Evolutionary conservation across 768 basidiomycete species (phyloP), one percentile per base, ranked within the genome.

Genomic region (Zangia roseola): DNA sequence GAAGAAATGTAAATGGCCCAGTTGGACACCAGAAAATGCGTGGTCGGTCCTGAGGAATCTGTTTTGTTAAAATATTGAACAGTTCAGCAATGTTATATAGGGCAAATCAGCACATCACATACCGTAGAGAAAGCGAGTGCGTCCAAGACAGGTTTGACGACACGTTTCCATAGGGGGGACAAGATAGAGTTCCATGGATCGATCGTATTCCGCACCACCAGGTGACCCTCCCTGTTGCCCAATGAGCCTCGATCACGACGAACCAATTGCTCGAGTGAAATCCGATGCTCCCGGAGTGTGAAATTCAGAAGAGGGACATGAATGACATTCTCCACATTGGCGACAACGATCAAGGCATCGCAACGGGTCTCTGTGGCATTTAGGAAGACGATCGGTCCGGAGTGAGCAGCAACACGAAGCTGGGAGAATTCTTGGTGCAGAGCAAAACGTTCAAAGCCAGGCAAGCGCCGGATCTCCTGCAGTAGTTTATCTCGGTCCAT

Each of bases 311-410:
- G 50, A 4, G 50, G 50, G 12, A 53, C 51, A 12, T 53, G 47
- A 6, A 53, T 14, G 1, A 28, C 51, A 19, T 37, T 5, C 1
- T 48, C 40, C 17, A 17, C 38, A 12, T 55, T 24, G 2, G 35
- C 44, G 17, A 36, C 28, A 12, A 55, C 7, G 14, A 54, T 46
- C 40, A 55, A 33, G 5, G 70, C 74, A 46, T 74, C 69, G 25
- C 69, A 73, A 16, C 69, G 57, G 16, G 17, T 37, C n/a, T 43
- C 14, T 33, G 58, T 52, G 33, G 63, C 53, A 30, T 71, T 72
- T 28, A 73, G 53, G 13, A 74, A 44, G 16, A 69, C 60, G n/a
- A 68, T 55, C 5, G 66, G 64, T 10, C 67, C 66, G 17, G 47
- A 46, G 13, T 43, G 45, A 14, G 63, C 58, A 9, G 53, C 48